These are phyloP conservation scores for Vitis cinerea DNA, from an alignment of 164 flowering plant genomes.

Conservation along the genomic window DNA sequence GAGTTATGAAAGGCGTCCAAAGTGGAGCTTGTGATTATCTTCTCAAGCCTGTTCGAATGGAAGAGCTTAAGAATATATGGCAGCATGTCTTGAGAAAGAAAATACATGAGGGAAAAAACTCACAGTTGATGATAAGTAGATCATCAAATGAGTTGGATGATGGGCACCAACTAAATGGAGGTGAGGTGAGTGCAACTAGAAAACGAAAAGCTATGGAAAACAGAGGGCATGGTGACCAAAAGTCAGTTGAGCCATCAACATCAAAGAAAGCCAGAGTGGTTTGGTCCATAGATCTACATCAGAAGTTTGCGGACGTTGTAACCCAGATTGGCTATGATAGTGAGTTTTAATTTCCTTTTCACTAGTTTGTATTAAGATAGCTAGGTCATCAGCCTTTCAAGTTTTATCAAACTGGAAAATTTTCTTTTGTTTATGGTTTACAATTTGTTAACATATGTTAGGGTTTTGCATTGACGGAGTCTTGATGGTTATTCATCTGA, in stretches of 20 bases:
- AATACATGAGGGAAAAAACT: too few species aligned
- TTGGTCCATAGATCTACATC: slow-evolving; percentile 6
- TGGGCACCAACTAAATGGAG: background rate
- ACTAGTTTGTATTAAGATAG: too few species aligned
- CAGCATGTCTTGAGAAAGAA: too few species aligned
- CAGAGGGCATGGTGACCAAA: slow-evolving; percentile 6
- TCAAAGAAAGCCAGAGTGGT: slow-evolving; percentile 1
- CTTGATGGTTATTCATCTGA: slow-evolving; percentile 6
- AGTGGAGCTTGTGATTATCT: slow-evolving; percentile 39
- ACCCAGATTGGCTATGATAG: slow-evolving; percentile 4
- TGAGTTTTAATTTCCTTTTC: background rate
- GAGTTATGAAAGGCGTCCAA: slow-evolving; percentile 23
- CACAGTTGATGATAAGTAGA: too few species aligned
- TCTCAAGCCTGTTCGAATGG: slow-evolving; percentile 30
- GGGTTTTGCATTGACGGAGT: background rate
- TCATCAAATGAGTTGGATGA: background rate
- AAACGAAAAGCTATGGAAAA: slow-evolving; percentile 13
- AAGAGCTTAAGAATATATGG: slow-evolving; percentile 36
- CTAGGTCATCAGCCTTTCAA: background rate
- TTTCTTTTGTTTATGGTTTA: background rate
- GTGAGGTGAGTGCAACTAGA: background rate
- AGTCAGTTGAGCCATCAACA: slow-evolving; percentile 3
- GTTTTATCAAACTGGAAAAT: background rate
- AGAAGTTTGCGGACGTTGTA: background rate
- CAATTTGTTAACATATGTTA: background rate